A percentile compares a stretch with the other conserved stretches of the same genome.
These are phyloP conservation scores for Backusella circina DNA, from an alignment of 192 early-diverging fungal genomes.

Conservation along the genomic window DNA sequence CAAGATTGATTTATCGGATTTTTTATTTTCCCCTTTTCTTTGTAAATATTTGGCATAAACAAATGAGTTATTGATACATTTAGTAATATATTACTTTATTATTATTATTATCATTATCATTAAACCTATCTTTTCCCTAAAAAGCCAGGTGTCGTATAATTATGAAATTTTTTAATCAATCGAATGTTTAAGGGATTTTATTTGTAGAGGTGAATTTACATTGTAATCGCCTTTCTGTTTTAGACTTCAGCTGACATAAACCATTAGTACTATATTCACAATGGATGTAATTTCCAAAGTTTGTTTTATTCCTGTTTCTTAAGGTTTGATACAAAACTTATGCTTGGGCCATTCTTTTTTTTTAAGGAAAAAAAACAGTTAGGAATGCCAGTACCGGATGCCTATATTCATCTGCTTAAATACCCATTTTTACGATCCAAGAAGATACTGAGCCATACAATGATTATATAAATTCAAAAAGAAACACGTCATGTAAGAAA, in stretches of 20 bases:
- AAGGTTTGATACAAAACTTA: background rate
- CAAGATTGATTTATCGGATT: background rate
- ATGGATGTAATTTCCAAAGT: background rate
- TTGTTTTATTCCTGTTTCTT: background rate
- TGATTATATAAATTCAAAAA: too few relatives aligned
- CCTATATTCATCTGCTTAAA: too few relatives aligned
- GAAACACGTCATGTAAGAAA: too few relatives aligned
- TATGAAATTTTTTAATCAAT: background rate
- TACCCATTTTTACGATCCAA: too few relatives aligned
- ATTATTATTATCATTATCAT: background rate
- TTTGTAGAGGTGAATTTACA: background rate
- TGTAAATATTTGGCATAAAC: background rate
- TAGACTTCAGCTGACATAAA: background rate
- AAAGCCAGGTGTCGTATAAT: background rate
- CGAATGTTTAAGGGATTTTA: background rate
- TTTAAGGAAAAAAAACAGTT: too few relatives aligned
- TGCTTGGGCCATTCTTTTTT: too few relatives aligned
- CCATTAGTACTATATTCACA: background rate
- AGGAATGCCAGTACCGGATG: too few relatives aligned
- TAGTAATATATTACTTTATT: background rate
- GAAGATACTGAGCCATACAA: too few relatives aligned
- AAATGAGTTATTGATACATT: too few relatives aligned
- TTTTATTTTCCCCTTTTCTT: background rate
- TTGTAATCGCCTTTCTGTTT: background rate
- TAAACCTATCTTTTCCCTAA: background rate